Base-by-base conservation (phyloP, 345 rosid genomes). In the Gossypium australe region DNA sequence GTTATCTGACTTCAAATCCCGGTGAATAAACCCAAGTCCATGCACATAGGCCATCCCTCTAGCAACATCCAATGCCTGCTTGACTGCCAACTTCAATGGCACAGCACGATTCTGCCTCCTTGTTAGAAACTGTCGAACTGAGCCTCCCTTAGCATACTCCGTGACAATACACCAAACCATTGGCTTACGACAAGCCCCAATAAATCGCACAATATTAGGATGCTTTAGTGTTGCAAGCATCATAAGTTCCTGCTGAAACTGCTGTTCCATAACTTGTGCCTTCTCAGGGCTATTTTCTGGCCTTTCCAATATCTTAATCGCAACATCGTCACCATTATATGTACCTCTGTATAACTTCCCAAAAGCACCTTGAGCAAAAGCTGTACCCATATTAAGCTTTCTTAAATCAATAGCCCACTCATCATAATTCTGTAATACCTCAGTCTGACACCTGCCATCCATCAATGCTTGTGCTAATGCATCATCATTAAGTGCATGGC, bases 341-440 rank as follows among this genome's bases (percentile, higher is more conserved):
- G 90, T 83, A 11, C 90, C 90, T 76, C 86, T 77, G 56, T 89
- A 89, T 24, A 89, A 75, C 80, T 87, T 89, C 56, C 93, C 93
- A 83, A 87, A 89, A 43, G 93, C 90, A 20, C 90, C 93, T 82
- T 89, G 90, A 8, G 93, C 93, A 87, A 89, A 89, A 75, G 93
- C 87, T n/a, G 86, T 81, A 16, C 93, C 93, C 88, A 87, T 89
- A 52, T 79, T 83, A 63, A 89, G 93, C 59, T 80, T 89, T 72
- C 87, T 84, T 78, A 89, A 76, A 83, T 89, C 89, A 55, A 87
- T 87, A 0, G 90, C 85, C 93, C 93, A 89, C 48, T 87, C 89
- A 53, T 87, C 90, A 27, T 78, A 89, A 64, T 84, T 73, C 61
- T 62, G 78, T 66, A 89, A 64, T 5, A 89, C 89, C 79, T 86